These are phyloP conservation scores for Tricholoma hemisulphureum DNA, from an alignment of 768 basidiomycete species.

Conservation along the genomic window DNA sequence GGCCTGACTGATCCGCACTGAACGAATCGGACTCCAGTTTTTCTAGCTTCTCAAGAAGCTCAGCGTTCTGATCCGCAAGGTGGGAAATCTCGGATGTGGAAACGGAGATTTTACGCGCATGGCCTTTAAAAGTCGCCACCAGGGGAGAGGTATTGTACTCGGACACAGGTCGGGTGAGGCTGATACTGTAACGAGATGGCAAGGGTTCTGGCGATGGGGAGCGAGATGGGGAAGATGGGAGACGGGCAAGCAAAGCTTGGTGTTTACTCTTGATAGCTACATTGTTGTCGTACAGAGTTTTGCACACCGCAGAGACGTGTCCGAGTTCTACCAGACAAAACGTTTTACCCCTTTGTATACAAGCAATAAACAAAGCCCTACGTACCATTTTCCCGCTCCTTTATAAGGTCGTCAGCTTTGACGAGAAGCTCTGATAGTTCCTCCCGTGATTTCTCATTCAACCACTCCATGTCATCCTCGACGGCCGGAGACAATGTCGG, in stretches of 20 bases:
- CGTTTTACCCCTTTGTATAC: slow-evolving; percentile 6
- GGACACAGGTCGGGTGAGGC: slow-evolving; percentile 21
- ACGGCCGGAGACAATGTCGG: slow-evolving; percentile 17
- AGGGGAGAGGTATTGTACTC: slow-evolving; percentile 19
- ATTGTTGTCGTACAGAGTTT: slow-evolving; percentile 69
- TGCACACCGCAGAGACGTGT: slow-evolving; percentile 65
- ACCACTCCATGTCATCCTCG: slow-evolving; percentile 41
- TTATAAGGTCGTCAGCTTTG: slow-evolving; percentile 74
- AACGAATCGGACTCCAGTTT: slow-evolving; percentile 69
- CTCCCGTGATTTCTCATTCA: slow-evolving; percentile 65
- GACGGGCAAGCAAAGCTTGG: slow-evolving; percentile 63
- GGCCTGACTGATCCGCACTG: slow-evolving; percentile 64
- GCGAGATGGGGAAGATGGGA: slow-evolving; percentile 43
- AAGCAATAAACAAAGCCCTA: slow-evolving; percentile 6
- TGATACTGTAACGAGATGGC: slow-evolving; percentile 28
- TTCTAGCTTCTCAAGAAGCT: slow-evolving; percentile 74
- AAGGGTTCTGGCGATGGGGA: slow-evolving; percentile 33
- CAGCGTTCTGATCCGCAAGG: slow-evolving; percentile 81
- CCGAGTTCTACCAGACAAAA: slow-evolving; percentile 53
- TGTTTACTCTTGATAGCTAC: slow-evolving; percentile 68
- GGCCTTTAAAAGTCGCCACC: slow-evolving; percentile 25
- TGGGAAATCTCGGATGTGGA: slow-evolving; percentile 66
- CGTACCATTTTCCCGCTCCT: slow-evolving; percentile 73
- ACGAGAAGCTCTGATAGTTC: slow-evolving; percentile 68
- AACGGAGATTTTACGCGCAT: slow-evolving; percentile 55